These are phyloP conservation scores for Dacryopinax spathularia DNA, from an alignment of 768 basidiomycete genomes.

Conservation along the genomic window DNA sequence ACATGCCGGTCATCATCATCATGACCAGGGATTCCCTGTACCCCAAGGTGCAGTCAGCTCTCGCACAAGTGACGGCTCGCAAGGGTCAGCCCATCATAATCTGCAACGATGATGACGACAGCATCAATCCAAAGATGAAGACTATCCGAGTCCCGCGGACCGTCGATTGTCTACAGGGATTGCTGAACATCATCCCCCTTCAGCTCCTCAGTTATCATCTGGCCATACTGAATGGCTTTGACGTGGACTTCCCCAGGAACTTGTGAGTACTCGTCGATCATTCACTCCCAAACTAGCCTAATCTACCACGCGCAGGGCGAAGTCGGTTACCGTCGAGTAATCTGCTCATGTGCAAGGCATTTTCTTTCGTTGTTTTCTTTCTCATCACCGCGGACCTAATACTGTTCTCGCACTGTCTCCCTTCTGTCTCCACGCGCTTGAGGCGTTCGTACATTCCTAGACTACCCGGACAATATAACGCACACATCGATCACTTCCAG, in stretches of 20 bases:
- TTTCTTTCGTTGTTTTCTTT: no score
- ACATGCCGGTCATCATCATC: slow-evolving; percentile 96
- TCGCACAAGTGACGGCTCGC: slow-evolving; percentile 92
- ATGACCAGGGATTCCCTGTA: slow-evolving; percentile 99
- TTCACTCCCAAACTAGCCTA: slow-evolving; percentile 5
- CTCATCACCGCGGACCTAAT: no score
- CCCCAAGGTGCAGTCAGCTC: slow-evolving; percentile 94
- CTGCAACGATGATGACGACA: slow-evolving; percentile 81
- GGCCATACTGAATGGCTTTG: slow-evolving; percentile 87
- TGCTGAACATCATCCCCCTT: slow-evolving; percentile 92
- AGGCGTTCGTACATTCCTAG: no score
- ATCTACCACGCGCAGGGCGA: slow-evolving; percentile 36
- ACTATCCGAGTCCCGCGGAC: slow-evolving; percentile 92
- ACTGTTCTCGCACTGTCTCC: no score
- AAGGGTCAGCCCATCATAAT: slow-evolving; percentile 91
- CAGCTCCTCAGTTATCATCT: slow-evolving; percentile 94
- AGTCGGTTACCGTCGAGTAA: slow-evolving; percentile 63
- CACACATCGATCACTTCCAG: no score
- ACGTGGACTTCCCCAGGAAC: slow-evolving; percentile 97
- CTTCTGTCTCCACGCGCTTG: no score
- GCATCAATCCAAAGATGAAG: slow-evolving; percentile 50
- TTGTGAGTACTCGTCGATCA: slow-evolving; percentile 38
- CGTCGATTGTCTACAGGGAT: slow-evolving; percentile 84
- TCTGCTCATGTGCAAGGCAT: no score
- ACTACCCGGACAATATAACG: no score